phyloP scores from a whole-genome alignment of 2,329 filamentous ascomycete species.

The Epicoccum nigrum region DNA sequence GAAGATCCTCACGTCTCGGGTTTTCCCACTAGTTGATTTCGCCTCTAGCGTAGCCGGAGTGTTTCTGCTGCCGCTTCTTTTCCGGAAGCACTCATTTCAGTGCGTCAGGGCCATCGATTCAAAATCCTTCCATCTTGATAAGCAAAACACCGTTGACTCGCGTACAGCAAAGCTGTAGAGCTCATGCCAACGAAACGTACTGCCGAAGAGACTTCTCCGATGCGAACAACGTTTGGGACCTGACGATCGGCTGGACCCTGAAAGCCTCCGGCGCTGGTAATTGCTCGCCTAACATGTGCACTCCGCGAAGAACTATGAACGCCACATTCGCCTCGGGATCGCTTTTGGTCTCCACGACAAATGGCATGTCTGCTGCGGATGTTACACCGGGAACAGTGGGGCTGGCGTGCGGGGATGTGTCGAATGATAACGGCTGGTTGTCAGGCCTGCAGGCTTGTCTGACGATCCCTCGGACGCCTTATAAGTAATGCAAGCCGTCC shows the following conservation, averaged over 20 bases:
- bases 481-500: constrained; percentile 8
- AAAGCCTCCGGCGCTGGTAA: not conserved
- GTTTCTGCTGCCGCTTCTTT: not conserved
- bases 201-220: not conserved
- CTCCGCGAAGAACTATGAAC: constrained; percentile 3
- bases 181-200: too few relatives aligned
- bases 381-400: constrained; percentile 16
- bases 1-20: constrained; percentile 10
- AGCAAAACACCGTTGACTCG: not conserved
- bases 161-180: too few relatives aligned
- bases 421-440: constrained; percentile 6
- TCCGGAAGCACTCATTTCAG: not conserved
- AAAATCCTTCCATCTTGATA: not conserved
- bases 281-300: constrained; percentile 3
- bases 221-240: not conserved
- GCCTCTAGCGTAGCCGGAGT: not conserved
- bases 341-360: not conserved
- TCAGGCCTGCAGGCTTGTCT: constrained; percentile 4
- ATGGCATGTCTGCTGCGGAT: not conserved
- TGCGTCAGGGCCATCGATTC: not conserved
- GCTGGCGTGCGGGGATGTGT: constrained; percentile 14
- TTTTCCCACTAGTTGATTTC: constrained; percentile 22
- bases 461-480: constrained; percentile 6
- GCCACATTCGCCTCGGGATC: not conserved
- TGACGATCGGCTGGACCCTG: constrained; percentile 14